Base-by-base conservation (phyloP, 2,329 filamentous ascomycete species). In the Trichoderma guizhouense region DNA sequence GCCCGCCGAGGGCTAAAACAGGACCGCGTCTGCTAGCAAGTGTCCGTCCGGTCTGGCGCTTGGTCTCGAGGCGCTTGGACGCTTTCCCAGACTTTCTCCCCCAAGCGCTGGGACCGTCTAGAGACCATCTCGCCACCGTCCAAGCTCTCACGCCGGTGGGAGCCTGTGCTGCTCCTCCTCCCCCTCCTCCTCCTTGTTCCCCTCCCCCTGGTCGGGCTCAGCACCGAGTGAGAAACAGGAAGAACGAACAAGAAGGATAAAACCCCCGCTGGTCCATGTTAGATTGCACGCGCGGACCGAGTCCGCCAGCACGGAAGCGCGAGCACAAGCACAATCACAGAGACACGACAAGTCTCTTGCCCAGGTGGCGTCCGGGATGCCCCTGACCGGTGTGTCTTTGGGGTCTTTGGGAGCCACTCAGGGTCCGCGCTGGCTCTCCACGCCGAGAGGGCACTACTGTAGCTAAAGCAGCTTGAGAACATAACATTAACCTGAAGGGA, bases 351-450 rank as follows among this genome's bases (percentile, higher is more conserved):
- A 12, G 21, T 24, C 15, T 53, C n/a, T 62, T 62, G 57, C 39
- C 67, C 57, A 69, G 47, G 57, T 34, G 39, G 57, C 67, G 67
- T 53, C 67, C 57, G 67, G 67, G 67, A 69, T 61, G 47, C 67
- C 67, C 66, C 57, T 69, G 57, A 39, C 57, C 57, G 21, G 57
- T 18, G 64, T 67, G 64, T 28, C 26, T 58, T 58, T 55, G 24
- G 55, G 55, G 26, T 39, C 55, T 28, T 68, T 34, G 53, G 63
- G 55, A 62, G 65, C 67, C 67, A 69, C 67, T 61, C 55, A 47
- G 47, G 28, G 57, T 69, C 67, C 66, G 66, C 66, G 55, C 66
- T 69, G 66, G 66, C 64, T 60, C 66, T 53, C 67, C 67, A 69
- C 67, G 67, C 55, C 67, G 55, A 69, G 36, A 28, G 57, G 43